Evolutionary conservation across 2,329 filamentous ascomycete species (phyloP).

Genomic region (Xylariales sp.): DNA sequence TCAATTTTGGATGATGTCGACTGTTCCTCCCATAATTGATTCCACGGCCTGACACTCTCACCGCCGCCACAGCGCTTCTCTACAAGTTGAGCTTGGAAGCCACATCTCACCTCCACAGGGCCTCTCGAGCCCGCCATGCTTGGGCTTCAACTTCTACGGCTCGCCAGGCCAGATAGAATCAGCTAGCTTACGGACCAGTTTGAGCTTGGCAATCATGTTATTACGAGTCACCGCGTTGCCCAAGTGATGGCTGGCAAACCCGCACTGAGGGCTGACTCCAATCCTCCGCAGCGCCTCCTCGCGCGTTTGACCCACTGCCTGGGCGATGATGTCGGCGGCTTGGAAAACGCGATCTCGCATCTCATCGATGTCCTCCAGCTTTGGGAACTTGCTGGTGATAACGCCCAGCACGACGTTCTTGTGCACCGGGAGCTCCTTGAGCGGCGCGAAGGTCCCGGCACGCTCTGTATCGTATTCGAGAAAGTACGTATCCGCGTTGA

Average conservation of each 20-base stretch:
- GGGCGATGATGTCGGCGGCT: conserved; percentile 64
- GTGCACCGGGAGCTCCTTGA: conserved; percentile 54
- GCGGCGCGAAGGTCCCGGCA: conserved; percentile 61
- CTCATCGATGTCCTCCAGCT: conserved; percentile 58
- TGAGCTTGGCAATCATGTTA: conserved; percentile 70
- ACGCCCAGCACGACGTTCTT: conserved; percentile 63
- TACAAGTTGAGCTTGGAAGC: no score
- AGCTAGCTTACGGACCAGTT: conserved; percentile 66
- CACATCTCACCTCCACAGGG: no score
- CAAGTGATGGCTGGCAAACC: conserved; percentile 69
- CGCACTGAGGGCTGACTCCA: conserved; percentile 68
- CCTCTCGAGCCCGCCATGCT: no score
- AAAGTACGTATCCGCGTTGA: conserved; percentile 64
- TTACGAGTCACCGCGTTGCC: conserved; percentile 66
- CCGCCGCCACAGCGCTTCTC: no score
- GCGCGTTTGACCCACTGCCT: conserved; percentile 58
- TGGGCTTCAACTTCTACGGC: no score
- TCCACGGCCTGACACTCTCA: no score
- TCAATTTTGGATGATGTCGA: no score
- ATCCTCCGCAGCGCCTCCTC: conserved; percentile 66
- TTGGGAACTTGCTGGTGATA: conserved; percentile 59
- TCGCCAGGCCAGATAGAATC: conserved; percentile 63
- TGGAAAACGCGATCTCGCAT: conserved; percentile 54
- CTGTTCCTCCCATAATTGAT: no score
- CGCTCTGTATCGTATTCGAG: conserved; percentile 65